Evolutionary conservation across 106 monocot species (phyloP).

Genomic region (Agapanthus africanus): DNA sequence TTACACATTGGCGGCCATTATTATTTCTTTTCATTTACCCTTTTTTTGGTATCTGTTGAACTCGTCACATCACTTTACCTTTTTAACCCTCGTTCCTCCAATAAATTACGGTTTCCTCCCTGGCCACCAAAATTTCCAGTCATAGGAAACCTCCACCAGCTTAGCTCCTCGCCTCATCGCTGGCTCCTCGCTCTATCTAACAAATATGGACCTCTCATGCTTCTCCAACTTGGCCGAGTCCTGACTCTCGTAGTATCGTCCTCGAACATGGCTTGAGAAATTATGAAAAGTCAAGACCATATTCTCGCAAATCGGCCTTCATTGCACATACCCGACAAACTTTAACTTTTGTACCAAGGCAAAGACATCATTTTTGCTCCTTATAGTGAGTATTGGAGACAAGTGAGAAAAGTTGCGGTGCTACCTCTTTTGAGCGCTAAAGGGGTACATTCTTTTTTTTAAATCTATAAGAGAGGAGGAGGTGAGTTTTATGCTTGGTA

Average conservation of each 20-base stretch:
- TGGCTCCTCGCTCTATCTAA: conserved; percentile 16
- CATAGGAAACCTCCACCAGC: conserved; percentile 30
- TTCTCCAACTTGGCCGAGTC: conserved; percentile 16
- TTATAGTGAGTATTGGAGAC: conserved; percentile 13
- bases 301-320: conserved; percentile 7
- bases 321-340: too few relatives aligned
- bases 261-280: neutral
- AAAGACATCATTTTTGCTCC: conserved; percentile 25
- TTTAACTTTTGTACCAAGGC: too few relatives aligned
- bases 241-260: conserved; percentile 21
- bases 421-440: conserved; percentile 7
- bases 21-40: too few relatives aligned
- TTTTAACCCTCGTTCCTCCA: too few relatives aligned
- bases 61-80: too few relatives aligned
- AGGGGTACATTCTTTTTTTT: conserved; percentile 14
- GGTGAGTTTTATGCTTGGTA: too few relatives aligned
- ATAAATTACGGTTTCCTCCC: too few relatives aligned
- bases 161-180: conserved; percentile 17
- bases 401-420: conserved; percentile 7
- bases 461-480: conserved; percentile 10
- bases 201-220: conserved; percentile 28
- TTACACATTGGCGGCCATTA: too few relatives aligned
- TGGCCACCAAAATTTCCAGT: conserved; percentile 17
- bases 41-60: too few relatives aligned
- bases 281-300: conserved; percentile 20